A percentile compares a stretch with the other conserved stretches of the same genome.
Conservation (phyloP, 495 filamentous ascomycete genomes). For the Tuber borchii region DNA sequence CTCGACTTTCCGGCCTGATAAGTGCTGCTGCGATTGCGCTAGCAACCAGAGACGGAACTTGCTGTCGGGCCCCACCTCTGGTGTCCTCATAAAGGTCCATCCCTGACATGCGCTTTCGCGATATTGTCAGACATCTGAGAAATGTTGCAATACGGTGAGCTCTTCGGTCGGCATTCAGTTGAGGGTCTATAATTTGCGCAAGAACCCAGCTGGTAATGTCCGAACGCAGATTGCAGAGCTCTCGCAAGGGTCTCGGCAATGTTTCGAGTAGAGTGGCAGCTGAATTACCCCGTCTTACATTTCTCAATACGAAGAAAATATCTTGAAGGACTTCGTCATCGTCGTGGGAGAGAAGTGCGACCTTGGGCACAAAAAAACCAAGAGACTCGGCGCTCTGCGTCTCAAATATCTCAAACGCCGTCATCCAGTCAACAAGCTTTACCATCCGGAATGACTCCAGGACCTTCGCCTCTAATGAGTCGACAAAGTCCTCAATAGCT, state of each 20-base stretch:
- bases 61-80: constrained; percentile 35
- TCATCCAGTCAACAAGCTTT: constrained; percentile 43
- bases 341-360: constrained; percentile 39
- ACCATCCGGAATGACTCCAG: constrained; percentile 37
- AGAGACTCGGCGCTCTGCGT: constrained; percentile 42
- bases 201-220: constrained; percentile 41
- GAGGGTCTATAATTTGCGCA: constrained; percentile 39
- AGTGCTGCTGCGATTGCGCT: constrained; percentile 40
- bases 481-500: constrained; percentile 39
- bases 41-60: constrained; percentile 42
- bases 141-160: constrained; percentile 38
- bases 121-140: constrained; percentile 39
- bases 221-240: constrained; percentile 38
- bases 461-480: constrained; percentile 34
- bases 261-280: constrained; percentile 34
- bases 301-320: constrained; percentile 40
- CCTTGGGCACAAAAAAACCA: constrained; percentile 42
- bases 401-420: constrained; percentile 43
- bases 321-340: constrained; percentile 42
- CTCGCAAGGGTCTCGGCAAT: constrained; percentile 38
- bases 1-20: constrained; percentile 41
- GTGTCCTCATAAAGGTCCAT: constrained; percentile 43
- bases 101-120: constrained; percentile 41
- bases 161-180: constrained; percentile 35
- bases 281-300: constrained; percentile 37